A percentile compares a stretch with the other conserved stretches of the same genome.
Evolutionary conservation across 768 basidiomycete genomes (phyloP).

Genomic region (Suillus weaverae): DNA sequence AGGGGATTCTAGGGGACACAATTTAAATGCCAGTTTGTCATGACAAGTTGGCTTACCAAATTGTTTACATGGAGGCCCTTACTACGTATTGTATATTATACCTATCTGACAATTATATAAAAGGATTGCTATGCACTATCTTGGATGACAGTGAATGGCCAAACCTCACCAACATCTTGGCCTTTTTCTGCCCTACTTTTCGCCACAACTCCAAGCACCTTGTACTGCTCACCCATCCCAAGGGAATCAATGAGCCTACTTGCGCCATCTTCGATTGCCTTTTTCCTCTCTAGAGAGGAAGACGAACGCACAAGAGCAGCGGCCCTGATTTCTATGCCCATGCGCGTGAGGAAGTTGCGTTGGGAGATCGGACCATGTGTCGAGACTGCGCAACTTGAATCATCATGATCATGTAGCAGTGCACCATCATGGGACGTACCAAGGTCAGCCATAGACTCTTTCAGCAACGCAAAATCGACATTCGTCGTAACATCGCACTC

Average conservation of each 20-base stretch:
- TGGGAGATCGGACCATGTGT: background rate
- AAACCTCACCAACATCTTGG: slow-evolving; percentile 18
- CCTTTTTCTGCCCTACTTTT: slow-evolving; percentile 20
- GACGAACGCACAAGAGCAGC: slow-evolving; percentile 58
- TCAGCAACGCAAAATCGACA: slow-evolving; percentile 90
- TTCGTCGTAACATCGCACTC: slow-evolving; percentile 93
- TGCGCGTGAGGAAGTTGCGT: slow-evolving; percentile 62
- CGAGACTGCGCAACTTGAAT: background rate
- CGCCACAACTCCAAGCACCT: slow-evolving; percentile 61
- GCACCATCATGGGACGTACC: slow-evolving; percentile 43
- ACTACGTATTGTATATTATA: too few relatives aligned
- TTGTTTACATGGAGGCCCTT: too few relatives aligned
- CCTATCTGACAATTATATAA: too few relatives aligned
- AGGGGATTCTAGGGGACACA: too few relatives aligned
- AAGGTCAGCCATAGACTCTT: slow-evolving; percentile 67
- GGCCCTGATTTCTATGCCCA: slow-evolving; percentile 74
- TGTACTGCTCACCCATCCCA: slow-evolving; percentile 89
- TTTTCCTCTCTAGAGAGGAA: slow-evolving; percentile 43
- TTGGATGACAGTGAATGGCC: slow-evolving; percentile 30
- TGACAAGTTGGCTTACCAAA: too few relatives aligned
- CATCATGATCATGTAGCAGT: slow-evolving; percentile 5
- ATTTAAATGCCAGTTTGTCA: too few relatives aligned
- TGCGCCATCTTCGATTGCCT: slow-evolving; percentile 59
- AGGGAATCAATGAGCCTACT: slow-evolving; percentile 70
- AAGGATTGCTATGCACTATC: background rate